Conservation (phyloP, 345 rosid genomes). For the Odontarrhena argentea region DNA sequence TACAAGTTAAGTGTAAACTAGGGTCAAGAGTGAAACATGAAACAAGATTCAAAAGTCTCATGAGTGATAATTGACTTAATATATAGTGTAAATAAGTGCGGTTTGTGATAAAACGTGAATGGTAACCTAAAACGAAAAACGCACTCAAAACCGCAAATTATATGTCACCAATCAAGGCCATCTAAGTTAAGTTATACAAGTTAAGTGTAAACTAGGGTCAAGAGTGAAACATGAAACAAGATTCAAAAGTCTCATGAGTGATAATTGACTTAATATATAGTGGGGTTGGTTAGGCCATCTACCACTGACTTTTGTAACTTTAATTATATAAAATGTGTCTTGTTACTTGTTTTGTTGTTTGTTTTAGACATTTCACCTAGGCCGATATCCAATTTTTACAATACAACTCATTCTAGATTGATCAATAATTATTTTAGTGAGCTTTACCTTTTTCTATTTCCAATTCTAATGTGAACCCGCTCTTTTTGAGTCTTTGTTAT, state of each 20-base stretch:
- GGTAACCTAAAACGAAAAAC: too few species aligned
- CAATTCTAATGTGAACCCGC: too few species aligned
- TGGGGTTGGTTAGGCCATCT: constrained; percentile 39
- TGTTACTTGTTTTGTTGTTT: background rate
- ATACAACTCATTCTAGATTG: background rate
- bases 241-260: constrained; percentile 38
- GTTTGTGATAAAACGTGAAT: too few species aligned
- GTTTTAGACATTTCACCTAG: background rate
- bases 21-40: too few species aligned
- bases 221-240: too few species aligned
- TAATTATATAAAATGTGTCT: background rate
- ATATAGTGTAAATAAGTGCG: too few species aligned
- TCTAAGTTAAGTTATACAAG: too few species aligned
- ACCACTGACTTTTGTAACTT: constrained; percentile 23
- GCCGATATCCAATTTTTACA: background rate
- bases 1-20: too few species aligned
- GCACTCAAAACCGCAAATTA: too few species aligned
- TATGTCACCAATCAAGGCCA: too few species aligned
- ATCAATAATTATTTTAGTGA: background rate
- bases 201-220: too few species aligned
- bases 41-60: constrained; percentile 26
- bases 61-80: constrained; percentile 38
- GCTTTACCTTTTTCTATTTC: background rate
- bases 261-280: constrained; percentile 30
- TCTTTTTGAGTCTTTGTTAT: too few species aligned